Evolutionary conservation across 768 basidiomycete species (phyloP), one percentile per base, ranked within the genome.

Genomic region (Rhizopogon vinicolor): DNA sequence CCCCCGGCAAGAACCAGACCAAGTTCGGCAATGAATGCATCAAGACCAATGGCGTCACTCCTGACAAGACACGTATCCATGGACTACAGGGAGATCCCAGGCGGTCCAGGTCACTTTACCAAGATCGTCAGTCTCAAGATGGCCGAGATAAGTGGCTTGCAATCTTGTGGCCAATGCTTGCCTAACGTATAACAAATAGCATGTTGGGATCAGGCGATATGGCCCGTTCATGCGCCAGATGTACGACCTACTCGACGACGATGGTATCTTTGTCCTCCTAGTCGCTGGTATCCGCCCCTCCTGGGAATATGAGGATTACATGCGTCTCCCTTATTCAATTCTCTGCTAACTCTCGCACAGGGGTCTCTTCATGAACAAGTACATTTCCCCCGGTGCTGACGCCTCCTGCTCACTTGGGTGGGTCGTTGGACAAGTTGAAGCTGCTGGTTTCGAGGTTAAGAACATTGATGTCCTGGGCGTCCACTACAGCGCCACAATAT

Each of bases 261-360:
- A 98, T 61, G 97, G 97, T 33, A 82, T 87, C 55, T 89, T 98
- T 65, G 91, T 98, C 44, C 81, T 95, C 75, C 96, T 98, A 74
- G 96, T 99, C n/a, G 93, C 97, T 46, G 97, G 97, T 58, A 75
- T 98, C 62, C 86, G 96, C 37, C 94, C 94, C 5, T 70, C 78
- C n/a, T 99, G 97, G 97, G 97, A 98, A 70, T 98, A 87, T 62
- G 97, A 99, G 76, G 97, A 99, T 68, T 84, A 98, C 54, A 86
- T 93, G 31, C 16, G 14, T 16, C n/a, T 3, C 5, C 29, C 6
- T 1, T 28, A 2, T 41, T 18, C 33, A 2, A 5, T 3, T 12
- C 1, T 31, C 54, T 58, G 16, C 63, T 54, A 0, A 16, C n/a
- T 1, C 18, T 8, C 4, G n/a, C 29, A 7, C 41, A 89, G 88